Evolutionary conservation across 345 rosid species (phyloP).

Genomic region (Arabis hirsuta): DNA sequence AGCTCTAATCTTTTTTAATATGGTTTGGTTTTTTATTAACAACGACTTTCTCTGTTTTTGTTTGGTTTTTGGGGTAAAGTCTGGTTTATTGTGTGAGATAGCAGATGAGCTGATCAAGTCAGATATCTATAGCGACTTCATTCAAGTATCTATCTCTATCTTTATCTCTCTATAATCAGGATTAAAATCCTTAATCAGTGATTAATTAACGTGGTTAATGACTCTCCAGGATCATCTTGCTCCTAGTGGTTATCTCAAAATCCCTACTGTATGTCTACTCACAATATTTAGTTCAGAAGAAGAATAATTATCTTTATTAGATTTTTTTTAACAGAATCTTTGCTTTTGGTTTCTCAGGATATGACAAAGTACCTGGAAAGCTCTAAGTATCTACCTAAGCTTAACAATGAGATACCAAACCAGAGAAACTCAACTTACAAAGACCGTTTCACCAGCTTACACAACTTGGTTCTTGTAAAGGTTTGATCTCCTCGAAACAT

Average conservation of each 20-base stretch:
- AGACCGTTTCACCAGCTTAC: slow-evolving; percentile 74
- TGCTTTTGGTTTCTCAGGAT: slow-evolving; percentile 35
- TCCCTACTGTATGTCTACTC: slow-evolving; percentile 37
- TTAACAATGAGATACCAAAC: slow-evolving; percentile 73
- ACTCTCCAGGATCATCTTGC: slow-evolving; percentile 42
- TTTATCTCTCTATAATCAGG: not conserved
- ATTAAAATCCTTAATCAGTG: not conserved
- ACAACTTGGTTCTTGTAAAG: slow-evolving; percentile 85
- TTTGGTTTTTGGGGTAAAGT: slow-evolving; percentile 53
- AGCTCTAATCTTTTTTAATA: not conserved
- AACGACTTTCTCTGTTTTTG: not conserved
- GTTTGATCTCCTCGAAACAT: slow-evolving; percentile 40
- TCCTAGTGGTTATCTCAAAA: slow-evolving; percentile 43
- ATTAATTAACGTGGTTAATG: slow-evolving; percentile 16
- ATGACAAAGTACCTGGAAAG: slow-evolving; percentile 34
- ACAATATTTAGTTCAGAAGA: not conserved
- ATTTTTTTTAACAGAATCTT: not conserved
- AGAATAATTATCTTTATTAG: not conserved
- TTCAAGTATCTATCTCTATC: slow-evolving; percentile 59
- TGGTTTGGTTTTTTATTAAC: not conserved
- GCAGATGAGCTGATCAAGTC: slow-evolving; percentile 64
- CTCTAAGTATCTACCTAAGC: slow-evolving; percentile 82
- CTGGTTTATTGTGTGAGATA: slow-evolving; percentile 63
- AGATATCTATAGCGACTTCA: slow-evolving; percentile 71
- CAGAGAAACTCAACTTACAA: slow-evolving; percentile 67